Conservation (phyloP, 2,329 filamentous ascomycete species). For the Fonsecaea nubica region DNA sequence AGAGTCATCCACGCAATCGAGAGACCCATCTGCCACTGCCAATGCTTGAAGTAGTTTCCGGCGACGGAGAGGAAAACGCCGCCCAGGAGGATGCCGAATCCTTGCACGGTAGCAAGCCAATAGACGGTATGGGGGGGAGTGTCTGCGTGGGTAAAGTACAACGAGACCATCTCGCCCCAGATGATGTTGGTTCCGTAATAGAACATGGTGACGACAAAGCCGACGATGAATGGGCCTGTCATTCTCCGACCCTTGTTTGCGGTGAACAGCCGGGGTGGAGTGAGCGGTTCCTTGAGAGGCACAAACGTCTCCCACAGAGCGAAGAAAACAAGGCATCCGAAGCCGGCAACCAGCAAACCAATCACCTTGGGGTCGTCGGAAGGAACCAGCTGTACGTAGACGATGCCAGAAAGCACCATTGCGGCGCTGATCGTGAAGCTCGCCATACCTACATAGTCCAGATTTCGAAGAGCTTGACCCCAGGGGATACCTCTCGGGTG, state of each 20-base stretch:
- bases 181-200: constrained; percentile 56
- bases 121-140: background rate
- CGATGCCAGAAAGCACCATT: constrained; percentile 50
- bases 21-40: constrained; percentile 55
- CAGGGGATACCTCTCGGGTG: constrained; percentile 50
- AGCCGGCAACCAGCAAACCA: constrained; percentile 47
- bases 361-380: constrained; percentile 48
- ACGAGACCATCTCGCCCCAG: constrained; percentile 1
- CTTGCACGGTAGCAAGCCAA: constrained; percentile 12
- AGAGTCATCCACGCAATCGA: constrained; percentile 56
- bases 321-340: constrained; percentile 46
- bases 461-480: constrained; percentile 45
- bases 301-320: constrained; percentile 51
- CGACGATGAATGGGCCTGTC: constrained; percentile 54
- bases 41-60: constrained; percentile 35
- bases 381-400: constrained; percentile 48
- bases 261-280: constrained; percentile 55
- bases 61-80: background rate
- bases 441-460: constrained; percentile 49
- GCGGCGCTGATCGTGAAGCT: constrained; percentile 47
- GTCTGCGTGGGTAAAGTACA: background rate
- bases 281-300: constrained; percentile 50
- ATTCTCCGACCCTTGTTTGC: constrained; percentile 54
- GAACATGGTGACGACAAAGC: constrained; percentile 59
- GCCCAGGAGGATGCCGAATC: background rate